phyloP scores from a whole-genome alignment of 2,329 filamentous ascomycete genomes.

The Pseudonectria foliicola region DNA sequence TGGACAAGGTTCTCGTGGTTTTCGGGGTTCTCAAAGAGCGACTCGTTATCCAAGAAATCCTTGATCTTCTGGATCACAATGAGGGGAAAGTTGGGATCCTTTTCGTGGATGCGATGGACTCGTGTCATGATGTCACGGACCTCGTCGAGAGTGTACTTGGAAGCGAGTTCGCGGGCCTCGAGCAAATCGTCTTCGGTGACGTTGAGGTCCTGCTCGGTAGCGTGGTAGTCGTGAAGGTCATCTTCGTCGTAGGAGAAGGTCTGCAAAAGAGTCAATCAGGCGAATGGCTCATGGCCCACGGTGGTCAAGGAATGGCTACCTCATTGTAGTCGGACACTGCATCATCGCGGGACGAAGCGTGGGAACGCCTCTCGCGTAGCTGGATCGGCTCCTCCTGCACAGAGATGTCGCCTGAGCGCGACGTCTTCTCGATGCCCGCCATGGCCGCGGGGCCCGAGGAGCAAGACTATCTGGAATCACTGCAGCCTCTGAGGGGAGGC shows the following conservation, averaged over 20 bases:
- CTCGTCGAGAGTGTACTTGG: slow-evolving; percentile 35
- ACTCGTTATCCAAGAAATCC: slow-evolving; percentile 36
- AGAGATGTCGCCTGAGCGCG: slow-evolving; percentile 11
- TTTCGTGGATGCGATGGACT: slow-evolving; percentile 34
- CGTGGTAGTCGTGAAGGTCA: slow-evolving; percentile 24
- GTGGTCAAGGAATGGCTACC: slow-evolving; percentile 9
- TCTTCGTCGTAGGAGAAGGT: slow-evolving; percentile 34
- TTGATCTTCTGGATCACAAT: slow-evolving; percentile 33
- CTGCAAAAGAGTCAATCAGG: slow-evolving; percentile 7
- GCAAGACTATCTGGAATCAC: slow-evolving; percentile 13
- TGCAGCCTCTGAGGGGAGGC: slow-evolving; percentile 4
- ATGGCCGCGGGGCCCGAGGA: slow-evolving; percentile 22
- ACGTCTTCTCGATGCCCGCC: slow-evolving; percentile 25
- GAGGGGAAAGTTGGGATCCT: slow-evolving; percentile 37
- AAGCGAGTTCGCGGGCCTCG: slow-evolving; percentile 38
- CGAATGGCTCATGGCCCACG: slow-evolving; percentile 2
- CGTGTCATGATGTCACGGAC: slow-evolving; percentile 35
- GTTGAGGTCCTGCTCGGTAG: slow-evolving; percentile 33
- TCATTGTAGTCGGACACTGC: slow-evolving; percentile 20
- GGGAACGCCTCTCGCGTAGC: not conserved
- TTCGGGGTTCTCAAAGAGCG: slow-evolving; percentile 37
- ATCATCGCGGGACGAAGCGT: slow-evolving; percentile 12
- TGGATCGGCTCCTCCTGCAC: slow-evolving; percentile 1
- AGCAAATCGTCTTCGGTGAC: slow-evolving; percentile 40
- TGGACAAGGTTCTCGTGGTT: slow-evolving; percentile 41